Percentiles rank a stretch among this genome's conserved stretches.
Evolutionary conservation across 2,329 filamentous ascomycete genomes (phyloP).

Genomic region (Neofusicoccum parvum): DNA sequence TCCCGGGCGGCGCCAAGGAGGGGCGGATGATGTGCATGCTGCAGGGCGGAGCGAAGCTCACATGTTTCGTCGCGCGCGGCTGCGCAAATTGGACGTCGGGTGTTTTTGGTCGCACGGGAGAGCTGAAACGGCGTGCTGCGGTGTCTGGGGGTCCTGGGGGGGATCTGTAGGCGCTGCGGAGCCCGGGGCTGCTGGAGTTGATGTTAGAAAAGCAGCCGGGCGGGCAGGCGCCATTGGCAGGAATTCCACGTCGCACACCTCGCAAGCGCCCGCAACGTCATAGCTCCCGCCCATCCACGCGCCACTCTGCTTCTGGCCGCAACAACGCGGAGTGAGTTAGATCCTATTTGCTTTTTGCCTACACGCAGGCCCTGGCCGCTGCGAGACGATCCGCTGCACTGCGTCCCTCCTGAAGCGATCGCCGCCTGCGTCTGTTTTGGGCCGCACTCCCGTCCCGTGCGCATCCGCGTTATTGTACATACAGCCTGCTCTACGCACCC

Average conservation of each 20-base stretch:
- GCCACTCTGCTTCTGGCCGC: not conserved
- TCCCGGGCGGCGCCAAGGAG: constrained; percentile 11
- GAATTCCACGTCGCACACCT: not conserved
- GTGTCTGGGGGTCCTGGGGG: not conserved
- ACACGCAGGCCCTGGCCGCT: not conserved
- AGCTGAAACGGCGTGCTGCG: not conserved
- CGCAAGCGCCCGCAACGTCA: constrained; percentile 19
- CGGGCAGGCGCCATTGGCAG: constrained; percentile 18
- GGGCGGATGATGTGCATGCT: constrained; percentile 14
- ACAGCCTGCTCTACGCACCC: not conserved
- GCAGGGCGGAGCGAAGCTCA: not conserved
- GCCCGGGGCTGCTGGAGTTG: constrained; percentile 1
- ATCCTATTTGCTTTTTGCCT: constrained; percentile 6
- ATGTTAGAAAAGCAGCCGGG: constrained; percentile 1
- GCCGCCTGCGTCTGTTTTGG: not conserved
- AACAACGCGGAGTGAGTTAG: not conserved
- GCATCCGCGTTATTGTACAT: not conserved
- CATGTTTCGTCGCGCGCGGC: constrained; percentile 1
- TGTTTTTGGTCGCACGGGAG: not conserved
- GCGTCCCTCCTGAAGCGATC: not conserved
- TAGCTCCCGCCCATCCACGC: not conserved
- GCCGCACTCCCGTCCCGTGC: not conserved
- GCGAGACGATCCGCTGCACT: not conserved
- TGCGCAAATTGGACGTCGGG: constrained; percentile 9
- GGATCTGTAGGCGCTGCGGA: not conserved